A percentile compares a stretch with the other conserved stretches of the same genome.
phyloP scores from a whole-genome alignment of 2,329 filamentous ascomycete species.

The Ascochyta clinopodiicola region DNA sequence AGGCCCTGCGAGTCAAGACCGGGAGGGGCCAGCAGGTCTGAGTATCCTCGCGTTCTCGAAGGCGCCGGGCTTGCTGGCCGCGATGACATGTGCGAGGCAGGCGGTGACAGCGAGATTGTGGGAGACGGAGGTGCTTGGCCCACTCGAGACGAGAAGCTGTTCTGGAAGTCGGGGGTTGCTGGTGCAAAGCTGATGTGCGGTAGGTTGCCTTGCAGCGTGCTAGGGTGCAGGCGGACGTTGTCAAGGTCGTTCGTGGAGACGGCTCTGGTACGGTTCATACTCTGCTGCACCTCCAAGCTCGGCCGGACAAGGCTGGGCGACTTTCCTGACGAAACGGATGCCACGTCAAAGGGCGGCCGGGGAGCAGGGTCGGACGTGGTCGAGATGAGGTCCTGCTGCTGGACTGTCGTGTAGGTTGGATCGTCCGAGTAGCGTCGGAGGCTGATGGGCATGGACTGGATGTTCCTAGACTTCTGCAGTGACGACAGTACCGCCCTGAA shows the following conservation, averaged over 20 bases:
- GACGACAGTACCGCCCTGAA: conserved; percentile 92
- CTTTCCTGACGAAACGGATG: conserved; percentile 22
- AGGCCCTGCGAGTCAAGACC: conserved; percentile 38
- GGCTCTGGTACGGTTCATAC: conserved; percentile 54
- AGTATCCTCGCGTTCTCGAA: conserved; percentile 27
- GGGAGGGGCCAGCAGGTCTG: conserved; percentile 48
- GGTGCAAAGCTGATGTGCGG: conserved; percentile 47
- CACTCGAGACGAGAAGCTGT: neutral
- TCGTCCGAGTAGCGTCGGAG: conserved; percentile 74
- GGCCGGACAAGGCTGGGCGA: conserved; percentile 35
- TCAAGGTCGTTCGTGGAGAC: conserved; percentile 67
- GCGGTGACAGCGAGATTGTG: conserved; percentile 50
- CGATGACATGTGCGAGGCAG: conserved; percentile 44
- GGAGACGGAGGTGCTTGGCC: conserved; percentile 45
- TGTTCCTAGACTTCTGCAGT: conserved; percentile 79
- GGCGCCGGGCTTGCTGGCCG: conserved; percentile 36
- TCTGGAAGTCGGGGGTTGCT: conserved; percentile 40
- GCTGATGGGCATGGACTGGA: conserved; percentile 72
- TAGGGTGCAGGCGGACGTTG: conserved; percentile 53
- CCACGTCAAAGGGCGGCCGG: conserved; percentile 46
- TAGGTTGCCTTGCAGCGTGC: conserved; percentile 34
- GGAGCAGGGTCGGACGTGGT: conserved; percentile 56
- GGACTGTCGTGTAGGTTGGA: conserved; percentile 53
- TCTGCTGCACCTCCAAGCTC: conserved; percentile 38
- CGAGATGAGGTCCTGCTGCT: conserved; percentile 56